Conservation (phyloP, 257 asterid species). For the Solanum etuberosum region DNA sequence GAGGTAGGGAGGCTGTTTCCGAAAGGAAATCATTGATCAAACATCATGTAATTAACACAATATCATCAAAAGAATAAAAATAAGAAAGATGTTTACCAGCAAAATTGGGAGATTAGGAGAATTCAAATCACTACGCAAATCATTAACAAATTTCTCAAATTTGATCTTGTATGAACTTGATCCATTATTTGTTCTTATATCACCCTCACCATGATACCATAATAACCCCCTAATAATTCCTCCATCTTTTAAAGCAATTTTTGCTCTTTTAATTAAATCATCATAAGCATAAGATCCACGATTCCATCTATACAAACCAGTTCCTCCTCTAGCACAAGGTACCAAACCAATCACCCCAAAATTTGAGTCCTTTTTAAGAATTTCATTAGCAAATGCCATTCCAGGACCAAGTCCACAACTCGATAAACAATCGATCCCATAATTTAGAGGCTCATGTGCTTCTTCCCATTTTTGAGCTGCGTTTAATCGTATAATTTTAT, state of each 20-base stretch:
- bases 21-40: not conserved
- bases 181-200: constrained; percentile 16
- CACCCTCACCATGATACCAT: constrained; percentile 84
- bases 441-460: constrained; percentile 66
- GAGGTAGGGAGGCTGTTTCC: no score
- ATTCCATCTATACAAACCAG: constrained; percentile 45
- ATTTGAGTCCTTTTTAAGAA: constrained; percentile 9
- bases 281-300: constrained; percentile 38
- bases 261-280: constrained; percentile 31
- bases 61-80: not conserved
- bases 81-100: constrained; percentile 9
- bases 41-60: not conserved
- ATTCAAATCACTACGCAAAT: constrained; percentile 27
- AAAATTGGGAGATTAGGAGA: constrained; percentile 19
- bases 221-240: constrained; percentile 30
- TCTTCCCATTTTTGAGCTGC: constrained; percentile 37
- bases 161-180: constrained; percentile 28
- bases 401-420: constrained; percentile 67
- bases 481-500: constrained; percentile 24
- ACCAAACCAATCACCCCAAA: constrained; percentile 48
- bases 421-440: constrained; percentile 34
- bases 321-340: constrained; percentile 71
- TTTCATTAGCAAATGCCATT: constrained; percentile 37
- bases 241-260: constrained; percentile 28
- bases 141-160: constrained; percentile 20